Conservation (phyloP, 768 basidiomycete species). For the Paxillus rubicundulus region DNA sequence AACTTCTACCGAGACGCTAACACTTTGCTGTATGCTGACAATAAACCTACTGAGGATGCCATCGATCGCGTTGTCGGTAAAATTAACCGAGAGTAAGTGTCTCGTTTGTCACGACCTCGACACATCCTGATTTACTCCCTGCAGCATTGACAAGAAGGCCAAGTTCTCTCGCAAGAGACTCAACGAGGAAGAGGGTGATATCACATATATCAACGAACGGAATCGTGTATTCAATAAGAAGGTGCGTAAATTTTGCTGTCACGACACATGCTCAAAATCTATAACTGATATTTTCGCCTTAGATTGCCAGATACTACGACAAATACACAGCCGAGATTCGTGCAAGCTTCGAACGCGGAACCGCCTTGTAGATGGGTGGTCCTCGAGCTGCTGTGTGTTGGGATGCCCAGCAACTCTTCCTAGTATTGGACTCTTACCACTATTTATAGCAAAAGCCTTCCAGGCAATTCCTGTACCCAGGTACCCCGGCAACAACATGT, state of each 20-base stretch:
- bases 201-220: slow-evolving; percentile 99
- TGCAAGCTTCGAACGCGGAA: slow-evolving; percentile 96
- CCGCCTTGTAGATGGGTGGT: slow-evolving; percentile 60
- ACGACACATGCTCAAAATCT: not conserved
- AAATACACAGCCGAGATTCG: slow-evolving; percentile 96
- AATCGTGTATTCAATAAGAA: slow-evolving; percentile 99
- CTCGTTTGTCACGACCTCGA: not conserved
- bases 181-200: slow-evolving; percentile 93
- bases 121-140: not conserved
- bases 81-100: slow-evolving; percentile 78
- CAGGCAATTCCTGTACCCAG: too few species aligned
- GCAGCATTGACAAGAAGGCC: slow-evolving; percentile 83
- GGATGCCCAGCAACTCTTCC: slow-evolving; percentile 6
- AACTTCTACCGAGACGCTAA: slow-evolving; percentile 92
- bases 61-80: slow-evolving; percentile 90
- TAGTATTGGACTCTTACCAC: not conserved
- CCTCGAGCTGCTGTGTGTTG: slow-evolving; percentile 4
- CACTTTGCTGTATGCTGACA: slow-evolving; percentile 89
- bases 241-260: slow-evolving; percentile 38
- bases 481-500: too few species aligned
- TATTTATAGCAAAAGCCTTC: not conserved
- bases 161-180: slow-evolving; percentile 86
- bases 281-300: not conserved
- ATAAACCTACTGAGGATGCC: slow-evolving; percentile 90
- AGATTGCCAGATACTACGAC: slow-evolving; percentile 95